Percentiles rank a stretch among this genome's conserved stretches.
phyloP scores from a whole-genome alignment of 140 eudicot species.

The Stevia rebaudiana region DNA sequence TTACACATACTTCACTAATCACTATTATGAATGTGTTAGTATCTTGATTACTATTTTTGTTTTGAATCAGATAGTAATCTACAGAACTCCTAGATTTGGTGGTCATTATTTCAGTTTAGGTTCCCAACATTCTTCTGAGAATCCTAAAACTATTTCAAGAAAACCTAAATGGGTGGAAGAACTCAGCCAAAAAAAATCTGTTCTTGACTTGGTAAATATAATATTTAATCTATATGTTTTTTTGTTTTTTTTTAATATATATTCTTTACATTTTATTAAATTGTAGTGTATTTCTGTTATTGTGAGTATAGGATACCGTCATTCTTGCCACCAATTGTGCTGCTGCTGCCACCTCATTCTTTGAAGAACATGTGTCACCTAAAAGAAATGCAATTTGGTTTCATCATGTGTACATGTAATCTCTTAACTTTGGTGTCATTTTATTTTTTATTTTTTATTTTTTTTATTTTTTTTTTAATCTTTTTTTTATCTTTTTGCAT shows the following conservation, averaged over 20 bases:
- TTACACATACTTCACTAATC: neutral
- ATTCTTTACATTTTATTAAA: conserved; percentile 8
- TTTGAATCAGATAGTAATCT: conserved; percentile 59
- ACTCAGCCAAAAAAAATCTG: conserved; percentile 44
- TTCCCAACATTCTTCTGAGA: conserved; percentile 28
- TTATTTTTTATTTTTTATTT: neutral
- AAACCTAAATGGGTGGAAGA: conserved; percentile 78
- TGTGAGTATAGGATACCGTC: conserved; percentile 50
- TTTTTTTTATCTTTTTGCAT: neutral
- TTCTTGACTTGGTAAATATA: conserved; percentile 61
- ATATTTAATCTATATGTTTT: neutral
- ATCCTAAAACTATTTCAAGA: conserved; percentile 29
- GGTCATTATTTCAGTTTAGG: conserved; percentile 68
- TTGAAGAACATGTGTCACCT: conserved; percentile 35
- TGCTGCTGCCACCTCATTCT: conserved; percentile 48
- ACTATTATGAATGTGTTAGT: conserved; percentile 4
- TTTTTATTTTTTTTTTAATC: neutral
- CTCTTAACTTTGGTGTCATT: conserved; percentile 13
- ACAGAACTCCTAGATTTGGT: conserved; percentile 81
- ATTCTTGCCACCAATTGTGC: conserved; percentile 75
- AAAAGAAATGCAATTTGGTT: conserved; percentile 22
- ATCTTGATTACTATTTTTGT: conserved; percentile 28
- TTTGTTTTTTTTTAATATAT: too few relatives aligned
- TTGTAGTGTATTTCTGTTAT: conserved; percentile 6
- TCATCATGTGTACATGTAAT: conserved; percentile 40